Evolutionary conservation across 495 filamentous ascomycete genomes (phyloP).

Genomic region (Massariosphaeria phaeospora): DNA sequence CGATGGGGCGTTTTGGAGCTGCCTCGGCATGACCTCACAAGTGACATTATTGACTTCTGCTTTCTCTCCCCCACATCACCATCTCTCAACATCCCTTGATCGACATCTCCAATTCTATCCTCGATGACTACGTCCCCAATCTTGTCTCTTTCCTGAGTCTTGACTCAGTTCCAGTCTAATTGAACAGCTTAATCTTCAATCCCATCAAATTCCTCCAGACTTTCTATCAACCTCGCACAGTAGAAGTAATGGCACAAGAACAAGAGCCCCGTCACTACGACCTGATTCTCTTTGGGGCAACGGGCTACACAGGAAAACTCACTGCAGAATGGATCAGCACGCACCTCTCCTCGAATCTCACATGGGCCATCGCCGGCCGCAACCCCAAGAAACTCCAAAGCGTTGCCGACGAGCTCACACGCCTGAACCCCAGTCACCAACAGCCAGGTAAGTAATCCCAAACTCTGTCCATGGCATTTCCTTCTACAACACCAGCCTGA

Average conservation of each 20-base stretch:
- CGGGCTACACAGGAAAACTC: constrained; percentile 80
- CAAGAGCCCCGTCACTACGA: constrained; percentile 61
- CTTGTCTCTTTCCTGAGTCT: no score
- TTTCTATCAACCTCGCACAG: background rate
- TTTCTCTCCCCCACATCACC: no score
- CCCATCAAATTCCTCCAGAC: background rate
- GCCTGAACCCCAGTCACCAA: constrained; percentile 62
- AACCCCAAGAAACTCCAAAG: constrained; percentile 65
- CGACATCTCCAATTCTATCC: no score
- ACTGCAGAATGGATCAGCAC: constrained; percentile 72
- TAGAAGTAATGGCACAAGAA: background rate
- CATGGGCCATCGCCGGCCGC: constrained; percentile 87
- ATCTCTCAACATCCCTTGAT: no score
- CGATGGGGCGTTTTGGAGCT: no score
- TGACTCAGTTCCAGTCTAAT: no score
- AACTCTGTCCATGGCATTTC: background rate
- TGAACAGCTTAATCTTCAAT: no score
- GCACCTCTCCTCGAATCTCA: constrained; percentile 69
- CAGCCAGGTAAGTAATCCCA: constrained; percentile 53
- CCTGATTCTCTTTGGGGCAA: constrained; percentile 74
- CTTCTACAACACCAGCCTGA: background rate
- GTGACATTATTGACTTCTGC: no score
- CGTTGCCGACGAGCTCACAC: constrained; percentile 60
- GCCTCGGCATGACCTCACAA: no score
- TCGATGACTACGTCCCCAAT: no score